phyloP scores from a whole-genome alignment of 192 early-diverging fungal species.

The Coemansia furcata region DNA sequence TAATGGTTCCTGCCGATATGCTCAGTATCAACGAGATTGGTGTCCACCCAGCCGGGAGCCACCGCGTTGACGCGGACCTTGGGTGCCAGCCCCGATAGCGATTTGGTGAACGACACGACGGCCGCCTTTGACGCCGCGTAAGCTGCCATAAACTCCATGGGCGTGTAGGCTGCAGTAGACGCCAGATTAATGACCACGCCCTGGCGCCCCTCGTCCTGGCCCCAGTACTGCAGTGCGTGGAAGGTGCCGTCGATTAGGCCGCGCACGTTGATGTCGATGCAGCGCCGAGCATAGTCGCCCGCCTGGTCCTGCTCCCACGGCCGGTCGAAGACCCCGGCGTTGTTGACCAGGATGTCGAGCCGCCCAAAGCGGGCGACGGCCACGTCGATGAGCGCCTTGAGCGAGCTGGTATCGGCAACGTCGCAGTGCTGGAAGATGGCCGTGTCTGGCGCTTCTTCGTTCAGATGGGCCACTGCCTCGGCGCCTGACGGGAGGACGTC shows the following conservation, averaged over 20 bases:
- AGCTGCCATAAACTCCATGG: conserved; percentile 53
- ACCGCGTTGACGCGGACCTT: conserved; percentile 62
- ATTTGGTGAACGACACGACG: conserved; percentile 57
- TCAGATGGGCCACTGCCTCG: conserved; percentile 26
- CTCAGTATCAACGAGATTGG: conserved; percentile 43
- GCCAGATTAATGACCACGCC: conserved; percentile 72
- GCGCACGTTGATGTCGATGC: conserved; percentile 65
- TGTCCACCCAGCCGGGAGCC: conserved; percentile 54
- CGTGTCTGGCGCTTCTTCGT: conserved; percentile 17
- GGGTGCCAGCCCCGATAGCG: conserved; percentile 33
- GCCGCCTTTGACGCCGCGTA: conserved; percentile 76
- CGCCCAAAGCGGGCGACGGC: conserved; percentile 56
- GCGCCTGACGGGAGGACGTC: conserved; percentile 38
- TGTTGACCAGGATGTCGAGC: conserved; percentile 59
- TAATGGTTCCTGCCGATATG: conserved; percentile 35
- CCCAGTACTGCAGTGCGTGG: conserved; percentile 60
- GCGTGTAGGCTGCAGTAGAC: conserved; percentile 59
- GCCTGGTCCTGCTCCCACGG: conserved; percentile 32
- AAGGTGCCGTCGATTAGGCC: conserved; percentile 69
- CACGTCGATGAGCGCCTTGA: conserved; percentile 40
- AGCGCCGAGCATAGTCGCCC: conserved; percentile 52
- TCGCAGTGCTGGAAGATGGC: conserved; percentile 55
- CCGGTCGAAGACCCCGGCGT: conserved; percentile 56
- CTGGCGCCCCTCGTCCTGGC: conserved; percentile 30
- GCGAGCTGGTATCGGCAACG: conserved; percentile 33